phyloP scores from a whole-genome alignment of 2,329 filamentous ascomycete genomes.

The Mollisia scopiformis region DNA sequence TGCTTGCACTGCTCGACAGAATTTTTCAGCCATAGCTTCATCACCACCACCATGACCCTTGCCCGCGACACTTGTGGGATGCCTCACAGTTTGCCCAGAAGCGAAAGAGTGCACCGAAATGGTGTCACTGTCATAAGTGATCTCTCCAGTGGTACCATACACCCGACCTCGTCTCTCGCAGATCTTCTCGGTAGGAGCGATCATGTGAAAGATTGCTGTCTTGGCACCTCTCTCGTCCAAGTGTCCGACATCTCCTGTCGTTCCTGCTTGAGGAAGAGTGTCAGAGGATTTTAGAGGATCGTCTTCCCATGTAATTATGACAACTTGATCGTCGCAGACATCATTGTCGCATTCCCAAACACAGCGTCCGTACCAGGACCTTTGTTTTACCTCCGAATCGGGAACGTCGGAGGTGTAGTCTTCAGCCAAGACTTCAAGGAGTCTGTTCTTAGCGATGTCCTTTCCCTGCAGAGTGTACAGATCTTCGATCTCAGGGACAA shows the following conservation, averaged over 20 bases:
- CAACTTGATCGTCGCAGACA: conserved; percentile 88
- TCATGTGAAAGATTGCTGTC: conserved; percentile 92
- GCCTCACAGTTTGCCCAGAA: conserved; percentile 50
- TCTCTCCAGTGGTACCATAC: conserved; percentile 84
- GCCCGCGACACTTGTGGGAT: conserved; percentile 60
- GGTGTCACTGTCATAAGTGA: conserved; percentile 77
- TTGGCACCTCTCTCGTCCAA: conserved; percentile 63
- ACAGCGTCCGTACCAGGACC: conserved; percentile 86
- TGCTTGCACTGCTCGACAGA: conserved; percentile 77
- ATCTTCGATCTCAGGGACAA: conserved; percentile 87
- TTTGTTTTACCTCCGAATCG: conserved; percentile 47
- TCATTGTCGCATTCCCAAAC: conserved; percentile 93
- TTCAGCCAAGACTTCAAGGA: conserved; percentile 39
- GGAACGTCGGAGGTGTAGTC: conserved; percentile 56
- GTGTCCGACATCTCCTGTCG: conserved; percentile 14
- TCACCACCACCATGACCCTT: conserved; percentile 75
- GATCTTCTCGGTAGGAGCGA: conserved; percentile 82
- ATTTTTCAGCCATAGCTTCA: conserved; percentile 76
- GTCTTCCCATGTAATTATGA: conserved; percentile 86
- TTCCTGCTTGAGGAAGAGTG: not conserved
- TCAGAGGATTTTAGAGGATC: conserved; percentile 46
- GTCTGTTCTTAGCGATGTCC: conserved; percentile 35
- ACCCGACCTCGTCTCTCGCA: conserved; percentile 83
- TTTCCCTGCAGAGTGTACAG: conserved; percentile 45
- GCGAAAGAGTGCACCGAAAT: conserved; percentile 77